Conservation (phyloP, 495 filamentous ascomycete genomes). For the Zalerion maritima region DNA sequence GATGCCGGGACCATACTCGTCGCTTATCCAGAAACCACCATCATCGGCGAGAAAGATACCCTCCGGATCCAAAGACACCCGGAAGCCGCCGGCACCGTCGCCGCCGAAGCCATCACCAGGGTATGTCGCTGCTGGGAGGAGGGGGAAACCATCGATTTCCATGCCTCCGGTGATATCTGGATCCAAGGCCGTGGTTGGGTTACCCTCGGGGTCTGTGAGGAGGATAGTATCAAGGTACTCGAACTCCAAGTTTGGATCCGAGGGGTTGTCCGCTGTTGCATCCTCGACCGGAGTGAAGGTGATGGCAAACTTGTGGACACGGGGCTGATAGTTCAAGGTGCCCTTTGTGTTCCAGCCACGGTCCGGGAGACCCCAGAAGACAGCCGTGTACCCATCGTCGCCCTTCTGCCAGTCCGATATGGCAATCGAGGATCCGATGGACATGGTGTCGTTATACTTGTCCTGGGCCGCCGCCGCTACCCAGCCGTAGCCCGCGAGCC, state of each 20-base stretch:
- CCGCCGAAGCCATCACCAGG: slow-evolving; percentile 62
- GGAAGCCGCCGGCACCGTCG: slow-evolving; percentile 36
- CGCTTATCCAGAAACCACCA: slow-evolving; percentile 59
- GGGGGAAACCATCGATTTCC: slow-evolving; percentile 44
- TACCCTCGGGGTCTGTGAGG: slow-evolving; percentile 50
- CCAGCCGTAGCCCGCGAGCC: slow-evolving; percentile 57
- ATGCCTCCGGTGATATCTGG: slow-evolving; percentile 40
- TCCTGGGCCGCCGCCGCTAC: slow-evolving; percentile 45
- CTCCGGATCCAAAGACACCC: slow-evolving; percentile 54
- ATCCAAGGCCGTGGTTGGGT: slow-evolving; percentile 59
- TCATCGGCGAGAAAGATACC: slow-evolving; percentile 52
- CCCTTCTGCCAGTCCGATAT: slow-evolving; percentile 49
- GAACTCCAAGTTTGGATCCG: slow-evolving; percentile 48
- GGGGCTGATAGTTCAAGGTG: slow-evolving; percentile 56
- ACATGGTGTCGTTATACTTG: slow-evolving; percentile 60
- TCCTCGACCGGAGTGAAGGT: slow-evolving; percentile 35
- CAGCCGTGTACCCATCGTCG: slow-evolving; percentile 43
- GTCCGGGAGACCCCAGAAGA: slow-evolving; percentile 53
- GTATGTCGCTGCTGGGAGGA: slow-evolving; percentile 52
- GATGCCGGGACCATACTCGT: slow-evolving; percentile 69
- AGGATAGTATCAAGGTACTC: slow-evolving; percentile 54
- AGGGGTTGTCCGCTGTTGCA: slow-evolving; percentile 41
- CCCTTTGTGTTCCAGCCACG: slow-evolving; percentile 66
- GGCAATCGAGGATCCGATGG: slow-evolving; percentile 53
- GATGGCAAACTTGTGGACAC: slow-evolving; percentile 58